Evolutionary conservation across 345 rosid species (phyloP), one percentile per base, ranked within the genome.

Genomic region (Ceriops zippeliana): DNA sequence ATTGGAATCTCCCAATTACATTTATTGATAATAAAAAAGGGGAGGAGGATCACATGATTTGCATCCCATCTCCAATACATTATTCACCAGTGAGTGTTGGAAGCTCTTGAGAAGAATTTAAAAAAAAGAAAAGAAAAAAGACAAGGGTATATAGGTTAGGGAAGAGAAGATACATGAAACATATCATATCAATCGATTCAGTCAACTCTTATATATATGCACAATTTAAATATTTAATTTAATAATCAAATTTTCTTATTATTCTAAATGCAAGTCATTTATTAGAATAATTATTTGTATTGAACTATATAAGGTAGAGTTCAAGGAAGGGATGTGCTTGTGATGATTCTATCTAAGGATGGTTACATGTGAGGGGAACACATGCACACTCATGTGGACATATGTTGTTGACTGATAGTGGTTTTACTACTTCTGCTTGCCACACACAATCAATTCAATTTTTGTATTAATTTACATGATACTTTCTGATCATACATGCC

Each of bases 61-160:
- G 78, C 81, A 35, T 73, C 75, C 78, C 81, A 73, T 70, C 66
- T 66, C 66, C 58, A 58, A 21, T 70, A n/a, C 70, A 70, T 62
- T 62, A 62, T 70, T 72, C 52, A 22, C 59, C 28, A 5, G 28
- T 24, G 42, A 13, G 49, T 42, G 22, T 42, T 42, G 28, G 53
- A 17, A 0, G 26, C 42, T 63, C 42, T 11, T 15, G 11, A 21
- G 19, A 15, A 13, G 26, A 24, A 2, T 0, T 0, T 5, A 5
- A 31, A 31, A 31, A 31, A 31, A 62, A 62, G 4, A 34, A 37
- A 9, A 37, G 9, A 9, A 10, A 10, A 38, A 13, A 15, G 24
- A 56, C 30, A 1, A 56, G 22, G 11, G 24, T 56, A 56, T 3
- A 56, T 24, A 10, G 30, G 59, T 56, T 56, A 27, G 59, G 58